A percentile compares a stretch with the other conserved stretches of the same genome.
These are phyloP conservation scores for Yamadazyma dushanensis DNA, from an alignment of 1,139 yeast species.

Conservation along the genomic window DNA sequence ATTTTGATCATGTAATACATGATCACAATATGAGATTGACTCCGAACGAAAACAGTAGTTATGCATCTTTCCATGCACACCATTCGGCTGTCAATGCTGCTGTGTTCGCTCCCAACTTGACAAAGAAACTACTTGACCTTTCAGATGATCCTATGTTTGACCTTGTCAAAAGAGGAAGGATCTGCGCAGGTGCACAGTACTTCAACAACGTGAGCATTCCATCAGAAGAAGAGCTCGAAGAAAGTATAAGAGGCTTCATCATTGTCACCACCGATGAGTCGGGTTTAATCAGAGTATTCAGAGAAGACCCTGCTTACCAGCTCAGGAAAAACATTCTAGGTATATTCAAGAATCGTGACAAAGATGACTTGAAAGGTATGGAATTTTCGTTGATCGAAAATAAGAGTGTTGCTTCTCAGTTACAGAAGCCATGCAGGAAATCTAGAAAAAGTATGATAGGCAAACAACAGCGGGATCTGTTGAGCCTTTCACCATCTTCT, in stretches of 20 bases:
- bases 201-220: slow-evolving; percentile 7
- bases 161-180: slow-evolving; percentile 33
- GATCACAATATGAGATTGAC: slow-evolving; percentile 27
- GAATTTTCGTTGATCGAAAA: background rate
- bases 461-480: background rate
- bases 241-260: slow-evolving; percentile 42
- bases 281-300: slow-evolving; percentile 73
- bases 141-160: slow-evolving; percentile 83
- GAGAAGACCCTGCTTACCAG: slow-evolving; percentile 69
- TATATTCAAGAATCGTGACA: slow-evolving; percentile 12
- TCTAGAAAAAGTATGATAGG: background rate
- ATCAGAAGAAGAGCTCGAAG: slow-evolving; percentile 16
- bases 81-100: slow-evolving; percentile 74
- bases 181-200: slow-evolving; percentile 4
- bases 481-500: slow-evolving; percentile 10
- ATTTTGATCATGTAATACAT: slow-evolving; percentile 22
- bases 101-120: slow-evolving; percentile 72
- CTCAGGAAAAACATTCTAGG: slow-evolving; percentile 26
- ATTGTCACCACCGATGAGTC: slow-evolving; percentile 75
- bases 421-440: background rate
- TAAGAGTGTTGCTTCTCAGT: background rate
- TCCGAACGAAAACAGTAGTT: slow-evolving; percentile 51
- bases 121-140: slow-evolving; percentile 62
- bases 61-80: slow-evolving; percentile 77
- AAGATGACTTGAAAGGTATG: slow-evolving; percentile 5